phyloP scores from a whole-genome alignment of 2,329 filamentous ascomycete species.

The Fusarium sp. region DNA sequence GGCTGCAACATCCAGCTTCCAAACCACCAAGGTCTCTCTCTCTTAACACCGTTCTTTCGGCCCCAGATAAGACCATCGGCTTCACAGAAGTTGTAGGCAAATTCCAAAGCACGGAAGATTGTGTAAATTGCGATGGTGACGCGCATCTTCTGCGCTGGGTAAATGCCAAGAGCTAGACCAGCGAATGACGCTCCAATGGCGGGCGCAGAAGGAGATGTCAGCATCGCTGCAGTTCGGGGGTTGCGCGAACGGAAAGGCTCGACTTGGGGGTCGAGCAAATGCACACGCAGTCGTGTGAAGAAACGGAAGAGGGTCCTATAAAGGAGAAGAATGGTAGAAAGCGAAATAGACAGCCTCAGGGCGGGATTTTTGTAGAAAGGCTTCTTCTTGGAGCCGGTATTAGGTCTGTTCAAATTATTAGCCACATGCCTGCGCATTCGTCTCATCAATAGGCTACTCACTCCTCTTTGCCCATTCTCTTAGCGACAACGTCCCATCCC shows the following conservation, averaged over 20 bases:
- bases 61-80: slow-evolving; percentile 77
- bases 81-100: slow-evolving; percentile 85
- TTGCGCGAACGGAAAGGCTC: slow-evolving; percentile 85
- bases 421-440: background rate
- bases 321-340: slow-evolving; percentile 86
- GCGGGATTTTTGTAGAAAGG: slow-evolving; percentile 74
- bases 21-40: slow-evolving; percentile 82
- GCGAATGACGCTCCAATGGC: slow-evolving; percentile 91
- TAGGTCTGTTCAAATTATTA: slow-evolving; percentile 36
- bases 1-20: slow-evolving; percentile 87
- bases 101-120: slow-evolving; percentile 84
- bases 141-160: slow-evolving; percentile 73
- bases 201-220: slow-evolving; percentile 87
- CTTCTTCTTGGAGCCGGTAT: slow-evolving; percentile 56
- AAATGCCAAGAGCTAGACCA: slow-evolving; percentile 83
- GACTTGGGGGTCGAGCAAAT: slow-evolving; percentile 83
- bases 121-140: slow-evolving; percentile 85
- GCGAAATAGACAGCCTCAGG: slow-evolving; percentile 81
- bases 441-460: slow-evolving; percentile 47
- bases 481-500: slow-evolving; percentile 65
- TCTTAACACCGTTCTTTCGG: slow-evolving; percentile 62
- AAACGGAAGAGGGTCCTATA: slow-evolving; percentile 93
- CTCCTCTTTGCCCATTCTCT: slow-evolving; percentile 60
- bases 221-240: slow-evolving; percentile 75
- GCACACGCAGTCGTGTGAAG: slow-evolving; percentile 80